Evolutionary conservation across 331 rosid species (phyloP), one percentile per base, ranked within the genome.

Genomic region (Malus hybrid): DNA sequence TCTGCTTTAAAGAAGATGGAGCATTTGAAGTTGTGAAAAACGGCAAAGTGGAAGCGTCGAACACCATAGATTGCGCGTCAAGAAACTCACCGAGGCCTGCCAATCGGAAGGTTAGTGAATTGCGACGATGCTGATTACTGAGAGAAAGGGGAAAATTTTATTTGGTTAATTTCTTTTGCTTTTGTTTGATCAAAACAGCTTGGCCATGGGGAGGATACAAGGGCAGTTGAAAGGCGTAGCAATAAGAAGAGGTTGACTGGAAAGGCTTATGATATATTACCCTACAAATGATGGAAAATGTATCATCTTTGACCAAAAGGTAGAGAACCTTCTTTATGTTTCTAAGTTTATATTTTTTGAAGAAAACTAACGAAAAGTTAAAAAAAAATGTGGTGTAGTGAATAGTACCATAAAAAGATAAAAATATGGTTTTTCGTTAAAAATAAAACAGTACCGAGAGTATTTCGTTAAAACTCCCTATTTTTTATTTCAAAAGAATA

Each of bases 1-100:
- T 91, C 75, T 82, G 87, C 77, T 88, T 91, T 59, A 73, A 78
- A 76, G 90, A 89, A n/a, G 85, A 91, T 75, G 90, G 84, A 33
- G 70, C 80, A 33, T 79, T 93, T n/a, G 92, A 90, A 39, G 84
- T 87, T 44, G 73, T 80, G 33, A 78, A 77, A 76, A 83, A 83
- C 54, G 75, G 67, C 42, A 78, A 76, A 29, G 4, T 62, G 24
- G 82, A 74, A 39, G 74, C 73, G 11, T 67, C 85, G 29, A 76
- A 73, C 20, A 39, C 27, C 69, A 48, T 64, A 15, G 86, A 67
- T 65, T 62, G 78, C 55, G 22, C 64, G 64, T 73, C 88, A 15
- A 46, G 72, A 71, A 80, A 69, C 71, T 66, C 85, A 10, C 24
- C 69, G 18, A 84, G 85, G 73, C 87, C 79, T 39, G 75, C 81